A percentile compares a stretch with the other conserved stretches of the same genome.
These are phyloP conservation scores for Globisporangium spiculum DNA, from an alignment of 352 stramenopile genomes.

Conservation along the genomic window DNA sequence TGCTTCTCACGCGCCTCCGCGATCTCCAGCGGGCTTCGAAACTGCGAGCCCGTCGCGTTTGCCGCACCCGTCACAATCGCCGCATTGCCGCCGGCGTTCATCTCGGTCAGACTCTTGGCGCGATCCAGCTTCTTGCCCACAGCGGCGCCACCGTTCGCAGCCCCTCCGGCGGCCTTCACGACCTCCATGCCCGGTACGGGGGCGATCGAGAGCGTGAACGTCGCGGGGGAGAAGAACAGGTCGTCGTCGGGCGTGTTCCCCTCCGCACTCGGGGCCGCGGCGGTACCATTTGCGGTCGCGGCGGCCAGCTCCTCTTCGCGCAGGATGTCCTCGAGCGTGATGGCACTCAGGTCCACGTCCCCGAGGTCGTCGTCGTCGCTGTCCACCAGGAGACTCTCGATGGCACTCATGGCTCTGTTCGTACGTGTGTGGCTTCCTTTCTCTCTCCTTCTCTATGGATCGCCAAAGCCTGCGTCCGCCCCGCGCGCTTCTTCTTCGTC, in stretches of 20 bases:
- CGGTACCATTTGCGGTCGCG: conserved; percentile 20
- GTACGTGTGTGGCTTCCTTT: background rate
- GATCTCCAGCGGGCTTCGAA: conserved; percentile 69
- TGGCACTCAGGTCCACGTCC: conserved; percentile 58
- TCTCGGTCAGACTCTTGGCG: conserved; percentile 40
- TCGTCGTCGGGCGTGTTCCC: conserved; percentile 35
- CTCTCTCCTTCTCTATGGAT: background rate
- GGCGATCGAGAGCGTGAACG: conserved; percentile 59
- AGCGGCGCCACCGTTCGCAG: background rate
- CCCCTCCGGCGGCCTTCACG: conserved; percentile 11
- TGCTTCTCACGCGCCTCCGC: conserved; percentile 77
- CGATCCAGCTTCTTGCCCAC: conserved; percentile 31
- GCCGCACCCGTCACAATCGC: conserved; percentile 20
- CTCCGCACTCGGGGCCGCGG: conserved; percentile 12
- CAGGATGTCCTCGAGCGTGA: conserved; percentile 75
- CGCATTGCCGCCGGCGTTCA: conserved; percentile 22
- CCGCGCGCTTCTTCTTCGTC: background rate
- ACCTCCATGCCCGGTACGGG: conserved; percentile 71
- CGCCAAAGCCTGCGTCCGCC: background rate
- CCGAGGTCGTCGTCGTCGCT: conserved; percentile 69
- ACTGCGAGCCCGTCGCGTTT: conserved; percentile 24
- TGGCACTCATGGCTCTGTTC: conserved; percentile 32
- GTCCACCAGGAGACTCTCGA: conserved; percentile 60
- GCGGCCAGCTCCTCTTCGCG: conserved; percentile 59
- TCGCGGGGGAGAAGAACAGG: conserved; percentile 71